Percentiles rank a stretch among this genome's conserved stretches.
Conservation (phyloP, 2,329 filamentous ascomycete species). For the Arthrobotrys pseudoclavata region DNA sequence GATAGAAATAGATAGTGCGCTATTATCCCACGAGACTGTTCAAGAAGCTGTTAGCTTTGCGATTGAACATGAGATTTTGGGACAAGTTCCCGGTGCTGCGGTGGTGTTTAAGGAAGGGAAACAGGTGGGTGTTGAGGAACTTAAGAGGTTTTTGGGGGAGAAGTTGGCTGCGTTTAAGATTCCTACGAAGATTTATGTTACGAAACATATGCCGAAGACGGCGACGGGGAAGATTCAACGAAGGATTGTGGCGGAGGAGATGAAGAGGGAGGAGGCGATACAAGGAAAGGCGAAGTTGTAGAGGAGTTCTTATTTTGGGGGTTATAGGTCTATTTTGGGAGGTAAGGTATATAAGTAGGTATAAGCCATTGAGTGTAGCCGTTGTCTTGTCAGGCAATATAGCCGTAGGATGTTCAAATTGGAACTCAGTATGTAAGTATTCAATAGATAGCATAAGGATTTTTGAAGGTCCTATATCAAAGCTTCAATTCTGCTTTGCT, state of each 20-base stretch:
- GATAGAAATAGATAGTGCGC: constrained; percentile 86
- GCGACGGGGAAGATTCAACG: constrained; percentile 92
- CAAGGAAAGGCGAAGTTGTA: constrained; percentile 70
- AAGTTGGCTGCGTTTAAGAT: constrained; percentile 86
- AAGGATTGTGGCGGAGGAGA: constrained; percentile 85
- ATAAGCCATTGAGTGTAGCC: neutral
- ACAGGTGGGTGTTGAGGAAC: constrained; percentile 72
- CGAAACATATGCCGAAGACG: constrained; percentile 87
- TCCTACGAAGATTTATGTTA: constrained; percentile 87
- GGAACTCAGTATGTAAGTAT: neutral
- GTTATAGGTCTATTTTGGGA: neutral
- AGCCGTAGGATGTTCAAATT: neutral
- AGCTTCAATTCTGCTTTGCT: neutral
- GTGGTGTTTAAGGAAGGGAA: constrained; percentile 79
- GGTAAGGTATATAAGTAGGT: neutral
- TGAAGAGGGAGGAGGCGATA: constrained; percentile 77
- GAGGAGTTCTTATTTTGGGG: constrained; percentile 9
- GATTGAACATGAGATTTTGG: constrained; percentile 84
- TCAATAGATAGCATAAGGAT: neutral
- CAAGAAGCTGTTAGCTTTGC: constrained; percentile 86
- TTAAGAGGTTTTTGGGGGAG: constrained; percentile 78
- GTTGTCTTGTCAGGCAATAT: neutral
- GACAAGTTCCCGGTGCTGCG: constrained; percentile 83
- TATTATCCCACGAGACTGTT: constrained; percentile 79
- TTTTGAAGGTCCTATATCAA: neutral